Conservation (phyloP, 176 grass and related monocot species). For the Carex pumila region DNA sequence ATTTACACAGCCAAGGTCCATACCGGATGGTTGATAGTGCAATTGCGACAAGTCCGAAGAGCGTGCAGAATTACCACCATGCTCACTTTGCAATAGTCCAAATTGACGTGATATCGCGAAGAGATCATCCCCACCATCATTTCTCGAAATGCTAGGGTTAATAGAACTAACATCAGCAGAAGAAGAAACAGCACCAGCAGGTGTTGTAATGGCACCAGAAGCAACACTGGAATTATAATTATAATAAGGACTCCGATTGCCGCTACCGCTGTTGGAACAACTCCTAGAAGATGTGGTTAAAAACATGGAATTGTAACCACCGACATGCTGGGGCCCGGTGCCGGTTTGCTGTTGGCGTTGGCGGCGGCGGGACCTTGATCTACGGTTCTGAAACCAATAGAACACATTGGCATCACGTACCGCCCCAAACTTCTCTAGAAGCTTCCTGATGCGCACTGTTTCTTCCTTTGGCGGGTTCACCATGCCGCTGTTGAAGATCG, state of each 20-base stretch:
- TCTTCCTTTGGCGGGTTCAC: constrained; percentile 96
- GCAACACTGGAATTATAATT: constrained; percentile 17
- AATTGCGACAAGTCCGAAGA: constrained; percentile 32
- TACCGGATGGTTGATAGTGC: constrained; percentile 54
- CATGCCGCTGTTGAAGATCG: constrained; percentile 98
- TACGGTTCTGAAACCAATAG: constrained; percentile 97
- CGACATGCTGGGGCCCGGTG: background rate
- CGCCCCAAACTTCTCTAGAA: constrained; percentile 83
- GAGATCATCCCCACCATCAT: constrained; percentile 58
- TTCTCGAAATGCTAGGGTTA: constrained; percentile 20
- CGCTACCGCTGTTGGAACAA: background rate
- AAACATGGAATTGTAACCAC: constrained; percentile 7
- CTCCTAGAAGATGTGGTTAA: background rate
- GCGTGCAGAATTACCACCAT: constrained; percentile 25
- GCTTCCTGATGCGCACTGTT: constrained; percentile 85
- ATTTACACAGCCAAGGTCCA: background rate
- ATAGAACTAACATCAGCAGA: constrained; percentile 19
- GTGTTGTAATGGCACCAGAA: background rate
- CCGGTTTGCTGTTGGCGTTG: constrained; percentile 64
- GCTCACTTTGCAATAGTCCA: constrained; percentile 36
- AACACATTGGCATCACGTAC: constrained; percentile 96
- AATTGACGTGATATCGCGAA: constrained; percentile 87
- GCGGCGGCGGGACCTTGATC: constrained; percentile 74
- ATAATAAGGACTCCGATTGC: background rate
- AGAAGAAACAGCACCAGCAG: constrained; percentile 18